Evolutionary conservation across 2,329 filamentous ascomycete species (phyloP), one percentile per base, ranked within the genome.

Genomic region (Tolypocladium paradoxum): DNA sequence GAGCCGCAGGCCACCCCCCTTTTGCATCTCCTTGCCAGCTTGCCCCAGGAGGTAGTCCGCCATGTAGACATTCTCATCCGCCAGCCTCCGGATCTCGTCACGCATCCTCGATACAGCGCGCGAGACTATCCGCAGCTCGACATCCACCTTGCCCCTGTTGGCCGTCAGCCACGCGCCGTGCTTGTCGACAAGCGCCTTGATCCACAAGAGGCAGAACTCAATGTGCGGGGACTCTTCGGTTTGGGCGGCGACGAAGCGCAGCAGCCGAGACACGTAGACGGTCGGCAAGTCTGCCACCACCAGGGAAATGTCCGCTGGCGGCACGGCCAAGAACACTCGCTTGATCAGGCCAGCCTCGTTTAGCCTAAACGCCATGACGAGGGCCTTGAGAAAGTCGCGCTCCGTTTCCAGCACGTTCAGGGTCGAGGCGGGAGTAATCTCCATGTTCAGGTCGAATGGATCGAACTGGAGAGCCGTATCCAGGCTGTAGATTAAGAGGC

Each of bases 281-380:
- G 81, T 78, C 1, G 93, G 93, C 37, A 96, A 73, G 34, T 87
- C 82, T 51, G 82, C 83, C 27, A 95, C 88, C 0, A 95, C 84
- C 9, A 95, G 81, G 0, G 80, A 65, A 48, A 97, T 87, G 59
- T 92, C 86, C 2, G 76, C 70, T 43, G 85, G 76, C 1, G 93
- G 91, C 27, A 92, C 85, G 2, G 82, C 80, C 70, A 95, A 86
- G 72, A 96, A 97, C 20, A 96, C 88, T 52, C 84, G 83, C 61
- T 87, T 87, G 56, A 96, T 83, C 48, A 99, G 77, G 24, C 84
- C 82, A 5, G 83, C 78, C 68, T 95, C 89, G 71, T 96, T 96
- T 54, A 99, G 83, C 6, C 95, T 87, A 77, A 99, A 99, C 1
- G 91, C 87, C 93, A 99, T 99, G 58, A 96, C 84, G 6, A 99